These are phyloP conservation scores for Eruca vesicaria DNA, from an alignment of 441 rosid species.

Conservation along the genomic window DNA sequence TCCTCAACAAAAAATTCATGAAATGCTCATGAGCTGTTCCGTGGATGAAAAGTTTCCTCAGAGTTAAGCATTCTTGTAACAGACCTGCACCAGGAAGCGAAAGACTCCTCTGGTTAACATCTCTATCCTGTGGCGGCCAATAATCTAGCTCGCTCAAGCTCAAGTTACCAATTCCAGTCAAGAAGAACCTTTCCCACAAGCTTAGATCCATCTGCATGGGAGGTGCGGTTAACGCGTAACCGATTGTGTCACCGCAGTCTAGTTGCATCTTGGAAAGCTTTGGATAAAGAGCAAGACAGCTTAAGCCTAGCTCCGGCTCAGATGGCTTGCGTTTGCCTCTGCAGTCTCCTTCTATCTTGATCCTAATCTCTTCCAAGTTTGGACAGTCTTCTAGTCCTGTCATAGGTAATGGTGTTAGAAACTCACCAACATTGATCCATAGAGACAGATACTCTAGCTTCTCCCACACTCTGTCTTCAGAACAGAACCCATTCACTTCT, in stretches of 20 bases:
- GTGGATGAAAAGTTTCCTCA: conserved; percentile 85
- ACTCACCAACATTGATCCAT: conserved; percentile 76
- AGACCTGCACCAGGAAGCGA: conserved; percentile 74
- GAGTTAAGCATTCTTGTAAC: conserved; percentile 49
- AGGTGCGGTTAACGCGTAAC: conserved; percentile 78
- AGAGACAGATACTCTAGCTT: conserved; percentile 62
- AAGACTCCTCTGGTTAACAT: conserved; percentile 82
- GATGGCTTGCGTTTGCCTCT: conserved; percentile 57
- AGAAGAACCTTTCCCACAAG: conserved; percentile 90
- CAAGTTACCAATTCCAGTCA: conserved; percentile 61
- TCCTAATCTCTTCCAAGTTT: conserved; percentile 64
- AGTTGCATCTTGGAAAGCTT: conserved; percentile 73
- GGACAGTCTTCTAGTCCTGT: conserved; percentile 77
- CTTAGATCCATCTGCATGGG: conserved; percentile 84
- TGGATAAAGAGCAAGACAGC: conserved; percentile 59
- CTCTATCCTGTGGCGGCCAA: conserved; percentile 94
- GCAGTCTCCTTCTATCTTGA: conserved; percentile 87
- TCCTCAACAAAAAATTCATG: conserved; percentile 65
- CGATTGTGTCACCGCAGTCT: conserved; percentile 76
- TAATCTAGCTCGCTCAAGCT: conserved; percentile 71
- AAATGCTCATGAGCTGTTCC: conserved; percentile 92
- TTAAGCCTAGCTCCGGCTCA: conserved; percentile 61
- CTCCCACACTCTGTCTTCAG: conserved; percentile 61
- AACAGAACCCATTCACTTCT: conserved; percentile 38
- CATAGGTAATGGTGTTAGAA: conserved; percentile 55